Conservation (phyloP, 805 yeast species). For the Scheffersomyces stipitis region DNA sequence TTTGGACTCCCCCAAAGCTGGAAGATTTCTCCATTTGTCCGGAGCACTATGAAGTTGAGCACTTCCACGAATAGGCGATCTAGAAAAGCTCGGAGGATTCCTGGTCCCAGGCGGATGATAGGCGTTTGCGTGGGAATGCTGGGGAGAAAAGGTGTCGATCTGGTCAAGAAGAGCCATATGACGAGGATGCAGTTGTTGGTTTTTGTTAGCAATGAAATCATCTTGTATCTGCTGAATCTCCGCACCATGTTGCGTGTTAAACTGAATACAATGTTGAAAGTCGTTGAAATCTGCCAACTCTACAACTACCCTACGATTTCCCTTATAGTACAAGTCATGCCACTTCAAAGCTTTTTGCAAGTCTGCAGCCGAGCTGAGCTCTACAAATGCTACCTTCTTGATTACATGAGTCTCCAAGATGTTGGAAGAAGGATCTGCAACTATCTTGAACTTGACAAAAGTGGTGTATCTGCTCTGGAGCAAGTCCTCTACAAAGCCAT, state of each 20-base stretch:
- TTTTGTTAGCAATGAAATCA: slow-evolving; percentile 25
- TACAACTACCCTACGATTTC: slow-evolving; percentile 36
- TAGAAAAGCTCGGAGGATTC: not conserved
- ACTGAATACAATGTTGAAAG: slow-evolving; percentile 39
- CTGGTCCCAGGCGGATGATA: not conserved
- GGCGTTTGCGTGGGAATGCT: not conserved
- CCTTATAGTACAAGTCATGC: slow-evolving; percentile 54
- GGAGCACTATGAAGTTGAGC: slow-evolving; percentile 12
- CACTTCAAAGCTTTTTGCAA: slow-evolving; percentile 61
- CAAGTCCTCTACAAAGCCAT: slow-evolving; percentile 54
- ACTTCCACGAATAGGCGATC: slow-evolving; percentile 1
- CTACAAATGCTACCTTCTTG: slow-evolving; percentile 65
- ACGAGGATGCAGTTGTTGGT: not conserved
- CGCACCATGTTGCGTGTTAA: slow-evolving; percentile 34
- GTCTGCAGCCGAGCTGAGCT: slow-evolving; percentile 50
- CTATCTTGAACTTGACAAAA: slow-evolving; percentile 58
- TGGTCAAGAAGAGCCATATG: not conserved
- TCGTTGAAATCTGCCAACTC: slow-evolving; percentile 42
- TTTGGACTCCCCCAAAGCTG: slow-evolving; percentile 1
- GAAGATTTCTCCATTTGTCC: slow-evolving; percentile 1
- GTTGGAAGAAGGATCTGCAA: slow-evolving; percentile 49
- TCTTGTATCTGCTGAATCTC: slow-evolving; percentile 31
- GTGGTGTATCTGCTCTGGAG: slow-evolving; percentile 62
- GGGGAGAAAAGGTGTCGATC: not conserved
- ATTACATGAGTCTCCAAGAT: slow-evolving; percentile 36